Percentiles rank a stretch among this genome's conserved stretches.
Evolutionary conservation across 169 alveolate species (phyloP).

Genomic region (Plasmodium reichenowi): DNA sequence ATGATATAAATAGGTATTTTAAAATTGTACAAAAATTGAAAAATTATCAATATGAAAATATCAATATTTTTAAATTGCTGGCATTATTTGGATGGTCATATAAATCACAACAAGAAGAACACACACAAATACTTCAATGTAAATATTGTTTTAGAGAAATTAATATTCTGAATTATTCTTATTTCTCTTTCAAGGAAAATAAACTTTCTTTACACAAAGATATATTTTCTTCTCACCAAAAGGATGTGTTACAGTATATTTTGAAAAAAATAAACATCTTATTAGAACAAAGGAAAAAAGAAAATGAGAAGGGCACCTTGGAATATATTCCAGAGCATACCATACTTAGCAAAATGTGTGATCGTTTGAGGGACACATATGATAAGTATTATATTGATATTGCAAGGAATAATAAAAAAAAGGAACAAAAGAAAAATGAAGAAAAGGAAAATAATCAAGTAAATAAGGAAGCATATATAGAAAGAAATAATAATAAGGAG

Average conservation of each 20-base stretch:
- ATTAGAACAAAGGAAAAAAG: neutral
- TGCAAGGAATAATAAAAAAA: neutral
- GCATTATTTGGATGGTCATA: constrained; percentile 66
- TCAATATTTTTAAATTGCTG: constrained; percentile 29
- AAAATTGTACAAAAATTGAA: constrained; percentile 41
- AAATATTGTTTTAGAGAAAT: constrained; percentile 67
- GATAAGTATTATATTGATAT: too few species aligned
- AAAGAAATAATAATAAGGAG: neutral
- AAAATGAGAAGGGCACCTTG: too few species aligned
- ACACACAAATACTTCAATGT: constrained; percentile 25
- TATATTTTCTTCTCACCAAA: neutral
- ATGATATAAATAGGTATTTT: constrained; percentile 44
- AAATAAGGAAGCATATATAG: neutral
- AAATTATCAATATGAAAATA: constrained; percentile 18
- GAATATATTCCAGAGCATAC: too few species aligned
- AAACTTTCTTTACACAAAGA: constrained; percentile 20
- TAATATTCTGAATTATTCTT: constrained; percentile 30
- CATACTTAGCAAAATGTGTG: too few species aligned
- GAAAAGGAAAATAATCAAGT: neutral
- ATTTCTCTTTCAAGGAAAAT: constrained; percentile 17
- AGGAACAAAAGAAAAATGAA: neutral
- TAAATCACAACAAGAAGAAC: neutral
- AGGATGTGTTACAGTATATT: constrained; percentile 1
- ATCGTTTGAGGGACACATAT: too few species aligned
- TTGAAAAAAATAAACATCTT: neutral